Conservation (phyloP, 495 filamentous ascomycete species). For the Aspergillus ellipticus region DNA sequence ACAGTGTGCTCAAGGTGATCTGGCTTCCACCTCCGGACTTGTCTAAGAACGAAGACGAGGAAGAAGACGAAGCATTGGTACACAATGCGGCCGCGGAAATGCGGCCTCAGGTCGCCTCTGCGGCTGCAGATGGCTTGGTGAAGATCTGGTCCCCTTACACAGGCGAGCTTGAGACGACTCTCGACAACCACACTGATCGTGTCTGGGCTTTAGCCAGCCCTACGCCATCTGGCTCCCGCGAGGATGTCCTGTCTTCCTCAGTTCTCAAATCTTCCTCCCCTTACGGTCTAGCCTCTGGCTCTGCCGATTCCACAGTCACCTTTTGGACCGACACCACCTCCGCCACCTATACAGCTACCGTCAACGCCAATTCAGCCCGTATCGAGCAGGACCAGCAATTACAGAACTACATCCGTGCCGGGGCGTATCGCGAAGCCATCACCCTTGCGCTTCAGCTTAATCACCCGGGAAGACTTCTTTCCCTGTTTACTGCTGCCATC, state of each 20-base stretch:
- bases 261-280: constrained; percentile 30
- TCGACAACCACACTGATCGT: constrained; percentile 94
- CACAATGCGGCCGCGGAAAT: constrained; percentile 28
- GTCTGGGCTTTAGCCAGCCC: constrained; percentile 84
- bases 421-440: constrained; percentile 87
- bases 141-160: constrained; percentile 85
- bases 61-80: constrained; percentile 32
- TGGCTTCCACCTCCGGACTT: constrained; percentile 70
- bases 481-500: constrained; percentile 76
- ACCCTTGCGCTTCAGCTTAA: constrained; percentile 87
- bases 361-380: constrained; percentile 66
- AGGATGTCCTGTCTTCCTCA: constrained; percentile 32
- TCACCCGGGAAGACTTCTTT: constrained; percentile 80
- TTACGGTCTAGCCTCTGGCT: constrained; percentile 80
- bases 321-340: constrained; percentile 93
- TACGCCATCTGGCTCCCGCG: constrained; percentile 43
- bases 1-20: constrained; percentile 87
- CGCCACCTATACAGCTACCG: constrained; percentile 67
- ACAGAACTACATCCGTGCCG: constrained; percentile 82
- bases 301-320: constrained; percentile 82
- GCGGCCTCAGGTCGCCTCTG: constrained; percentile 67
- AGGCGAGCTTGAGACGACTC: constrained; percentile 79
- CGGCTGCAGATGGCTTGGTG: constrained; percentile 92
- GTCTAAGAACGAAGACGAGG: constrained; percentile 28
- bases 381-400: constrained; percentile 91